Evolutionary conservation across 2,329 filamentous ascomycete species (phyloP).

Genomic region (Penicillium sp.): DNA sequence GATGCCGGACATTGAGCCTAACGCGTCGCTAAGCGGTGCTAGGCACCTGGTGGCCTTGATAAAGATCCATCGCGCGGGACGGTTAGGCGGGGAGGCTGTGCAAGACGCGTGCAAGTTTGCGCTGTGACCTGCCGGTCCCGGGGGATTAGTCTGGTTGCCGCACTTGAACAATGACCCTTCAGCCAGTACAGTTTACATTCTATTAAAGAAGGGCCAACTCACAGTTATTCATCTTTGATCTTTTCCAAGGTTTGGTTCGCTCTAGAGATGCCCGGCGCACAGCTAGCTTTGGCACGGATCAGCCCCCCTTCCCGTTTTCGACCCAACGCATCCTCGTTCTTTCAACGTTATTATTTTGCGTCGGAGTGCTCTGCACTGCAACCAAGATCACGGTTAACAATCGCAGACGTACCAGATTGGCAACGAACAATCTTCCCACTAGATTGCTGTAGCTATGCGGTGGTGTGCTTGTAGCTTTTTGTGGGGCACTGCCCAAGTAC

Average conservation of each 20-base stretch:
- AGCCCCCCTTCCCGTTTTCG: neutral
- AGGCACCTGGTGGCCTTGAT: neutral
- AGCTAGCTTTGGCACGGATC: neutral
- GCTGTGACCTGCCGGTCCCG: neutral
- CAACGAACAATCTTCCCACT: too few species aligned
- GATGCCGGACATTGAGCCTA: too few species aligned
- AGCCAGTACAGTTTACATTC: neutral
- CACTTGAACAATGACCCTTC: neutral
- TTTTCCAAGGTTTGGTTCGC: neutral
- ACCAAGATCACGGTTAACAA: too few species aligned
- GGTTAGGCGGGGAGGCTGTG: neutral
- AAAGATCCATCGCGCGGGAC: neutral
- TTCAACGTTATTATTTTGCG: too few species aligned
- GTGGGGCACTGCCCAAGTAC: too few species aligned
- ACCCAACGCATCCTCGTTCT: conserved; percentile 1
- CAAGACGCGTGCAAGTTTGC: conserved; percentile 1
- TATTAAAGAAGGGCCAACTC: neutral
- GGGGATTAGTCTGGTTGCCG: neutral
- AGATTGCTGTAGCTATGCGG: too few species aligned
- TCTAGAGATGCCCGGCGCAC: neutral
- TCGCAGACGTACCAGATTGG: too few species aligned
- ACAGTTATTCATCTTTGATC: neutral
- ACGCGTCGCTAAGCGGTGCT: neutral
- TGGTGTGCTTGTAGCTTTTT: too few species aligned
- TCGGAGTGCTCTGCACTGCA: neutral